These are phyloP conservation scores for Candida insectorum DNA, from an alignment of 805 yeast genomes.

Conservation along the genomic window DNA sequence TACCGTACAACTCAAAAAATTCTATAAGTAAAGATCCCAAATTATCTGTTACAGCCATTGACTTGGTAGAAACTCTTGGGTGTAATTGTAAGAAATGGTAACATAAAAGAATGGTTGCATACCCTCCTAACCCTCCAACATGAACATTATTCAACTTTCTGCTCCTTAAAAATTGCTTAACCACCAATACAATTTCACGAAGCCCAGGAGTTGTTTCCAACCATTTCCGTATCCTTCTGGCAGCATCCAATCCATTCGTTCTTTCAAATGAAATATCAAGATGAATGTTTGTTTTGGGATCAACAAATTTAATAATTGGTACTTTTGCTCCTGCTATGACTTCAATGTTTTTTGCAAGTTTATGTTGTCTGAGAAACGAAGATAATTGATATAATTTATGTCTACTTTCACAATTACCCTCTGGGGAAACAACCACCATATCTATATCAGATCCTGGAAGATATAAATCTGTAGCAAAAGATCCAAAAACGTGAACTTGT, in stretches of 20 bases:
- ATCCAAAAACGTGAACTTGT: slow-evolving; percentile 84
- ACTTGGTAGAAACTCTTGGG: slow-evolving; percentile 67
- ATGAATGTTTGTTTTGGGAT: slow-evolving; percentile 63
- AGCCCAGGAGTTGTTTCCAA: slow-evolving; percentile 68
- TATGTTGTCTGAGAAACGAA: slow-evolving; percentile 56
- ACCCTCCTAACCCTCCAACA: slow-evolving; percentile 94
- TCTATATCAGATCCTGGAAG: slow-evolving; percentile 96
- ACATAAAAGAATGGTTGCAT: slow-evolving; percentile 83
- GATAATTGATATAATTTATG: slow-evolving; percentile 70
- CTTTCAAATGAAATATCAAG: slow-evolving; percentile 91
- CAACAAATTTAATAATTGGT: slow-evolving; percentile 90
- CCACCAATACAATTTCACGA: slow-evolving; percentile 73
- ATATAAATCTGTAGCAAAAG: slow-evolving; percentile 88
- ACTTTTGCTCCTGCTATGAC: slow-evolving; percentile 89
- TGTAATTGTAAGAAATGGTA: slow-evolving; percentile 76
- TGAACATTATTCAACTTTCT: slow-evolving; percentile 82
- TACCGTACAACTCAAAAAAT: slow-evolving; percentile 89
- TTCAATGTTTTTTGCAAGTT: slow-evolving; percentile 69
- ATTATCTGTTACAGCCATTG: slow-evolving; percentile 67
- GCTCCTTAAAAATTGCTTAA: slow-evolving; percentile 80
- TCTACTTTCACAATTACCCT: slow-evolving; percentile 58
- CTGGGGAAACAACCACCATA: slow-evolving; percentile 73
- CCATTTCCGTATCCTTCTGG: slow-evolving; percentile 76
- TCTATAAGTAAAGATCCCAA: slow-evolving; percentile 85
- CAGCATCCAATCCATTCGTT: slow-evolving; percentile 78